A percentile compares a stretch with the other conserved stretches of the same genome.
These are phyloP conservation scores for Monosporascus sp. DNA, from an alignment of 2,329 filamentous ascomycete species.

Conservation along the genomic window DNA sequence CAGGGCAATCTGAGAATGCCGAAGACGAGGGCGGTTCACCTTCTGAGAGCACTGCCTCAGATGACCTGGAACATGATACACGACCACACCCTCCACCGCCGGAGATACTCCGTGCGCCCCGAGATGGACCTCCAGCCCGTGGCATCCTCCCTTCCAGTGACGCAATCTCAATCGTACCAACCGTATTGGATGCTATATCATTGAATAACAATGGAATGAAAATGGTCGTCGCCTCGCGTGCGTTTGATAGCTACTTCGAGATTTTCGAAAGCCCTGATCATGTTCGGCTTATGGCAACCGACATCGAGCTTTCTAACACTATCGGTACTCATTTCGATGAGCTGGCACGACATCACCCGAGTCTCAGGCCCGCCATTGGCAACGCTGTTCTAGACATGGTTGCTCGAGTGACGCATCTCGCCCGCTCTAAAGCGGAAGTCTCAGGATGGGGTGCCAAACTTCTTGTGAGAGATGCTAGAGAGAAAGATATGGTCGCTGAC, in stretches of 20 bases:
- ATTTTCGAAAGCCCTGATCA: conserved; percentile 94
- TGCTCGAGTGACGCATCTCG: conserved; percentile 70
- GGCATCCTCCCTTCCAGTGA: conserved; percentile 86
- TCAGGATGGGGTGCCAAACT: conserved; percentile 76
- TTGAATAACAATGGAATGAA: conserved; percentile 83
- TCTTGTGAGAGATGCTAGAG: conserved; percentile 54
- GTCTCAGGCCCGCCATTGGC: conserved; percentile 72
- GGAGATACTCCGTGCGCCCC: conserved; percentile 41
- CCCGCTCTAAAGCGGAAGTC: conserved; percentile 61
- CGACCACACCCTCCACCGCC: conserved; percentile 49
- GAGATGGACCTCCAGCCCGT: conserved; percentile 46
- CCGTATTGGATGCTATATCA: conserved; percentile 89
- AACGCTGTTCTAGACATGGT: conserved; percentile 88
- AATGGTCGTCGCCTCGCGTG: conserved; percentile 76
- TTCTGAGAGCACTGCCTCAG: conserved; percentile 34
- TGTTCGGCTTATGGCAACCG: conserved; percentile 74
- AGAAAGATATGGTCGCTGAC: conserved; percentile 54
- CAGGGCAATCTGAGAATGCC: conserved; percentile 24
- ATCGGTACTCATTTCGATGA: conserved; percentile 90
- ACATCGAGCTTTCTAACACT: conserved; percentile 62
- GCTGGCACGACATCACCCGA: conserved; percentile 86
- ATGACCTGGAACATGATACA: conserved; percentile 32
- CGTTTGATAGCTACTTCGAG: conserved; percentile 83
- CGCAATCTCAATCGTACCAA: conserved; percentile 79
- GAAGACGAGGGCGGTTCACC: conserved; percentile 32